These are phyloP conservation scores for Talaromyces sp. DNA, from an alignment of 2,329 filamentous ascomycete species.

Conservation along the genomic window DNA sequence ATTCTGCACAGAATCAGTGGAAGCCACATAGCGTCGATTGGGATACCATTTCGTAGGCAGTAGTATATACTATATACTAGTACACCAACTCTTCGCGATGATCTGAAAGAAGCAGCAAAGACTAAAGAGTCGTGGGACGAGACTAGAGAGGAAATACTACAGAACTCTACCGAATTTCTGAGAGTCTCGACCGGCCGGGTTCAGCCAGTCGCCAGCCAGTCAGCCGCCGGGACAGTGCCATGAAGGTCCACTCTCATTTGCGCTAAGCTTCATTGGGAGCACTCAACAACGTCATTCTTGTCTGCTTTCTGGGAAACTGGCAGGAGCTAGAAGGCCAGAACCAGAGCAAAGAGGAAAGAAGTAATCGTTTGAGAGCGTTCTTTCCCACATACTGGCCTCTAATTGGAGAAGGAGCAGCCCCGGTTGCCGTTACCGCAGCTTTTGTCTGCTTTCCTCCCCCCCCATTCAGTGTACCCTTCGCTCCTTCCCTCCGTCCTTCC, in stretches of 20 bases:
- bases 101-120: background rate
- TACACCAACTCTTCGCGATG: background rate
- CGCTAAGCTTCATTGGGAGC: slow-evolving; percentile 9
- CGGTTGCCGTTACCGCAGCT: slow-evolving; percentile 4
- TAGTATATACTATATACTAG: background rate
- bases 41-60: background rate
- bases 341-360: slow-evolving; percentile 3
- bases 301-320: slow-evolving; percentile 18
- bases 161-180: background rate
- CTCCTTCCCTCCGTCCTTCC: background rate
- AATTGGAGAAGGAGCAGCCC: background rate
- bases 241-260: background rate
- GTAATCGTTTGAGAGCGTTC: background rate
- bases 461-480: background rate
- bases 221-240: background rate
- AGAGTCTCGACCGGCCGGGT: slow-evolving; percentile 4
- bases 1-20: background rate
- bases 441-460: background rate
- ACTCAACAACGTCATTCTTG: slow-evolving; percentile 18
- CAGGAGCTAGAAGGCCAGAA: slow-evolving; percentile 1
- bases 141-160: background rate
- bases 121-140: background rate
- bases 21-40: background rate
- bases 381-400: background rate
- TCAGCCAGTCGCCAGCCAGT: slow-evolving; percentile 4